Evolutionary conservation across 495 filamentous ascomycete genomes (phyloP).

Genomic region (Penicillium tannophilum): DNA sequence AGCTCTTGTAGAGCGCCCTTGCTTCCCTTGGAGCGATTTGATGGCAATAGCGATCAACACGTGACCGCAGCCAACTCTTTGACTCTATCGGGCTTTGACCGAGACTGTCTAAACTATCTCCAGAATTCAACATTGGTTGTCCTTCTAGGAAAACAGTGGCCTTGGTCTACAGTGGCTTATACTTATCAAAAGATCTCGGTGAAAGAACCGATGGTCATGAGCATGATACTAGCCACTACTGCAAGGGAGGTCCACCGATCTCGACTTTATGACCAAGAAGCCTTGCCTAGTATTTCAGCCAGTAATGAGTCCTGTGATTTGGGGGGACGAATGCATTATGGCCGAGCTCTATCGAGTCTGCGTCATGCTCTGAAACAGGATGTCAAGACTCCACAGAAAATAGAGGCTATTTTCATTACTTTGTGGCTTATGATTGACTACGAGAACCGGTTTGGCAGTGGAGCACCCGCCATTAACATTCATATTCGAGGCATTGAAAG

Average conservation of each 20-base stretch:
- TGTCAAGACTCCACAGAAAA: constrained; percentile 29
- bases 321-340: constrained; percentile 32
- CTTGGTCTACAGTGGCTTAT: constrained; percentile 37
- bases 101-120: constrained; percentile 31
- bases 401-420: constrained; percentile 39
- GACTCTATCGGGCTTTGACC: constrained; percentile 30
- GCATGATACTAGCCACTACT: constrained; percentile 38
- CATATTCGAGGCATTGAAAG: constrained; percentile 36
- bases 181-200: constrained; percentile 36
- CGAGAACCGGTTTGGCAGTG: constrained; percentile 38
- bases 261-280: constrained; percentile 23
- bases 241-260: constrained; percentile 33
- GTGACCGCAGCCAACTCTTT: constrained; percentile 36
- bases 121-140: constrained; percentile 36
- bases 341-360: constrained; percentile 33
- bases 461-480: constrained; percentile 34
- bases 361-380: constrained; percentile 33
- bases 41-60: neutral
- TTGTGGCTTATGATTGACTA: constrained; percentile 42
- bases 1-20: constrained; percentile 5
- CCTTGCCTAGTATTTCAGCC: constrained; percentile 6
- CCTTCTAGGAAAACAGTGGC: constrained; percentile 40
- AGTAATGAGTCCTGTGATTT: constrained; percentile 22
- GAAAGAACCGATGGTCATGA: constrained; percentile 38
- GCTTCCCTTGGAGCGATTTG: constrained; percentile 10